Percentiles rank a stretch among this genome's conserved stretches.
phyloP scores from a whole-genome alignment of 1,284 basidiomycete species.

The Moesziomyces sp. region DNA sequence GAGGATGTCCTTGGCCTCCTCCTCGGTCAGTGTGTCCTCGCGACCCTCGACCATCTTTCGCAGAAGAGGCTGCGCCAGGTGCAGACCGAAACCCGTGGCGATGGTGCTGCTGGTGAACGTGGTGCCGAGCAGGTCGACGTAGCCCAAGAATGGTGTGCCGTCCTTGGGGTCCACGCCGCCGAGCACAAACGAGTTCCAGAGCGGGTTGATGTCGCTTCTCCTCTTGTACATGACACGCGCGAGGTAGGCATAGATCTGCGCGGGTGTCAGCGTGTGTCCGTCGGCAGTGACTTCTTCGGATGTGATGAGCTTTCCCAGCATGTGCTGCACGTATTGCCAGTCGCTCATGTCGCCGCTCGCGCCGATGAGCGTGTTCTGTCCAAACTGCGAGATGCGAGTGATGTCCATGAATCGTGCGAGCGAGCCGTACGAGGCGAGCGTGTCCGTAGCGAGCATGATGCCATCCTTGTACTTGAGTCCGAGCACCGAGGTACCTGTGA shows the following conservation, averaged over 20 bases:
- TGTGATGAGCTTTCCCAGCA: slow-evolving; percentile 67
- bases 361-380: slow-evolving; percentile 82
- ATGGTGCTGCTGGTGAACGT: slow-evolving; percentile 94
- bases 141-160: slow-evolving; percentile 74
- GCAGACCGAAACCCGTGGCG: slow-evolving; percentile 94
- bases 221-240: slow-evolving; percentile 90
- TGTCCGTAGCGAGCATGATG: slow-evolving; percentile 99
- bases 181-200: slow-evolving; percentile 95
- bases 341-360: slow-evolving; percentile 97
- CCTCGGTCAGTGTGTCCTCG: slow-evolving; percentile 80
- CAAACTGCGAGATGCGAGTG: slow-evolving; percentile 85
- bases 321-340: slow-evolving; percentile 89
- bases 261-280: slow-evolving; percentile 84
- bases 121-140: slow-evolving; percentile 95
- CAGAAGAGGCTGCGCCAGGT: slow-evolving; percentile 92
- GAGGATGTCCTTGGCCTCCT: slow-evolving; percentile 82
- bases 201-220: slow-evolving; percentile 87
- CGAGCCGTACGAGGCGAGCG: slow-evolving; percentile 95
- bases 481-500: slow-evolving; percentile 94
- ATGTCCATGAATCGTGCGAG: slow-evolving; percentile 97
- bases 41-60: slow-evolving; percentile 87
- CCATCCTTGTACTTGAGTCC: slow-evolving; percentile 95
- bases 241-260: slow-evolving; percentile 93
- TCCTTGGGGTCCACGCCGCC: slow-evolving; percentile 71
- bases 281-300: slow-evolving; percentile 85